Evolutionary conservation across 2,329 filamentous ascomycete genomes (phyloP), one percentile per base, ranked within the genome.

Genomic region (Hortaea sp.): DNA sequence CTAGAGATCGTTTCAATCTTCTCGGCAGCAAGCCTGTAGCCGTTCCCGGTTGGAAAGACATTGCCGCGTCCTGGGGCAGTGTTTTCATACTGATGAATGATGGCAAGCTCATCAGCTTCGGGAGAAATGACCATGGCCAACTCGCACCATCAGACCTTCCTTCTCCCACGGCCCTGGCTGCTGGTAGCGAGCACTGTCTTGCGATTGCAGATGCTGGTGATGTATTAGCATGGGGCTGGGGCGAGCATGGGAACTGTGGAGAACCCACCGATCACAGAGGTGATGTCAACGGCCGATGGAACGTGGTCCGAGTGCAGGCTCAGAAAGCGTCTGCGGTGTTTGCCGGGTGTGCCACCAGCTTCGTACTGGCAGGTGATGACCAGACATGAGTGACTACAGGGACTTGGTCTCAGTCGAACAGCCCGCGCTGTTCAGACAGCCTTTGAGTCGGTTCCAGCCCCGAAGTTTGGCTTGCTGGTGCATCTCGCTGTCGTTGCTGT

Each of bases 171-270:
- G 70, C 72, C 27, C 75, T 97, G n/a, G 84, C 85, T 3, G 78
- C 85, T 40, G 92, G 92, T 0, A 95, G 90, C 60, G 92, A 97
- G 65, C 92, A 98, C 65, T 80, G 78, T n/a, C 66, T 97, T 51
- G 86, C 81, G 6, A 66, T 90, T 28, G 80, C 84, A 7, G 71
- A 75, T 13, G 43, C 53, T 50, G 79, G 79, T 1, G 76, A 82
- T 43, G 79, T 95, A 1, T 67, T 94, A 42, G 78, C 86, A 1
- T 97, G 90, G 88, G 92, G 92, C 13, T 98, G 92, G 92, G 89
- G 88, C 1, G 90, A 97, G 66, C 92, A 98, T 67, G 92, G 92
- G 1, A 98, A 98, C 63, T 98, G 92, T 63, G 92, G 92, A 3
- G 77, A 79, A 32, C 71, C 76, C 38, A 71, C 69, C 9, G 78